Evolutionary conservation across 1,139 yeast species (phyloP).

Genomic region (Pichia terricola): DNA sequence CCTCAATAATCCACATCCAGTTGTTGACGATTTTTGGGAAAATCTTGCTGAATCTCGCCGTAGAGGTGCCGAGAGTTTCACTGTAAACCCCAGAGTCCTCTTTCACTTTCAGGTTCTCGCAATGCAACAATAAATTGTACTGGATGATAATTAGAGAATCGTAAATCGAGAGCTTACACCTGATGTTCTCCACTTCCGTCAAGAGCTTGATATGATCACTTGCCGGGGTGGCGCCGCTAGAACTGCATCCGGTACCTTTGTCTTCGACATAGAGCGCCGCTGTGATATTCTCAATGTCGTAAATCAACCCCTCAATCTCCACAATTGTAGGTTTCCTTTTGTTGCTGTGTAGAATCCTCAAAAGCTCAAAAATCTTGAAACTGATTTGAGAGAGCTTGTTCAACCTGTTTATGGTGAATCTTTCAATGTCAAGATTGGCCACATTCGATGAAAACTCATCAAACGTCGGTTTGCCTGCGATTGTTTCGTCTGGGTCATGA

Average conservation of each 20-base stretch:
- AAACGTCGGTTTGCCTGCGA: conserved; percentile 19
- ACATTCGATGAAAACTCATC: conserved; percentile 15
- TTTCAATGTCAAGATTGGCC: conserved; percentile 12
- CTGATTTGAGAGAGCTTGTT: conserved; percentile 11
- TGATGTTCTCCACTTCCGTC: no score
- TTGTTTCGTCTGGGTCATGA: conserved; percentile 24
- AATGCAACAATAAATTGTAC: conserved; percentile 5
- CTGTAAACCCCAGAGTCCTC: background rate
- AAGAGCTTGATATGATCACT: no score
- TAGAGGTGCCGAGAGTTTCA: background rate
- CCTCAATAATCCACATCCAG: conserved; percentile 2
- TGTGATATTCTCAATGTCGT: conserved; percentile 1
- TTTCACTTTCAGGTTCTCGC: conserved; percentile 1
- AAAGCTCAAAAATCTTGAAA: conserved; percentile 7
- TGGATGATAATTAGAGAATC: conserved; percentile 3
- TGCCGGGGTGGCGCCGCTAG: no score
- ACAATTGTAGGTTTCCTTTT: conserved; percentile 11
- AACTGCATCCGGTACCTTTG: no score
- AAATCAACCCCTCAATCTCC: conserved; percentile 9
- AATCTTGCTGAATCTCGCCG: background rate
- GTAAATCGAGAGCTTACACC: no score
- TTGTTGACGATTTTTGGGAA: conserved; percentile 2
- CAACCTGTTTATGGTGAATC: conserved; percentile 12
- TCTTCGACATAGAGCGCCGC: background rate
- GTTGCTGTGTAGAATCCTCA: conserved; percentile 15